phyloP scores from a whole-genome alignment of 805 yeast genomes.

The Kuraishia hungarica region DNA sequence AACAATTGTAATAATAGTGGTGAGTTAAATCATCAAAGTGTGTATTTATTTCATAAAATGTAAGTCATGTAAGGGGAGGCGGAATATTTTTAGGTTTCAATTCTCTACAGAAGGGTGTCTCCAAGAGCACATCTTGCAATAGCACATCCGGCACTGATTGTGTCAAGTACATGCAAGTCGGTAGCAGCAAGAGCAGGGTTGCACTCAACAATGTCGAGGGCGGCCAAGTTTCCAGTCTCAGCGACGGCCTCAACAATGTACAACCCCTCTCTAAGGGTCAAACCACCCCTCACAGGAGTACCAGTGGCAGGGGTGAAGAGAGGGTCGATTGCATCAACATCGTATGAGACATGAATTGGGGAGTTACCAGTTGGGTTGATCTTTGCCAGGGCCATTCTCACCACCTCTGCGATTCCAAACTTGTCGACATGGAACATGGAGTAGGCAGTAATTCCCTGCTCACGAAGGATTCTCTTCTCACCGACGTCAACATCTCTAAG shows the following conservation, averaged over 20 bases:
- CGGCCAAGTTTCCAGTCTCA: constrained; percentile 77
- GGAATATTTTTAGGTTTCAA: not conserved
- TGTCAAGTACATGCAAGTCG: constrained; percentile 69
- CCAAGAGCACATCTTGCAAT: constrained; percentile 92
- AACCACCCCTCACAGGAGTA: constrained; percentile 94
- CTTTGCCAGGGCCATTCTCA: constrained; percentile 80
- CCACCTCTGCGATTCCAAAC: constrained; percentile 84
- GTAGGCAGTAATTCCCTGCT: constrained; percentile 71
- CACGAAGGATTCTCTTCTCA: constrained; percentile 67
- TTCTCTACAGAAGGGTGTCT: constrained; percentile 59
- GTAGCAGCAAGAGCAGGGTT: constrained; percentile 82
- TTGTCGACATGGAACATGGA: constrained; percentile 96
- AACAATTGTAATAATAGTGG: not conserved
- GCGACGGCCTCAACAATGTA: constrained; percentile 90
- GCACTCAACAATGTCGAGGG: constrained; percentile 88
- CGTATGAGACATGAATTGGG: constrained; percentile 89
- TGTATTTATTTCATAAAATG: not conserved
- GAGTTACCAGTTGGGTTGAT: constrained; percentile 60
- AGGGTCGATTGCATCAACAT: constrained; percentile 96
- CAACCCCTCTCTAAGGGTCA: constrained; percentile 89
- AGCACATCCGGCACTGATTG: constrained; percentile 85
- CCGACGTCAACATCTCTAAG: constrained; percentile 87
- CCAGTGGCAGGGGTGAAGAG: constrained; percentile 94
- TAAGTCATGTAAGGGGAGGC: not conserved
- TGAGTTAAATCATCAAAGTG: not conserved